Conservation (phyloP, 192 early-diverging fungal genomes). For the Dissophora globulifera region DNA sequence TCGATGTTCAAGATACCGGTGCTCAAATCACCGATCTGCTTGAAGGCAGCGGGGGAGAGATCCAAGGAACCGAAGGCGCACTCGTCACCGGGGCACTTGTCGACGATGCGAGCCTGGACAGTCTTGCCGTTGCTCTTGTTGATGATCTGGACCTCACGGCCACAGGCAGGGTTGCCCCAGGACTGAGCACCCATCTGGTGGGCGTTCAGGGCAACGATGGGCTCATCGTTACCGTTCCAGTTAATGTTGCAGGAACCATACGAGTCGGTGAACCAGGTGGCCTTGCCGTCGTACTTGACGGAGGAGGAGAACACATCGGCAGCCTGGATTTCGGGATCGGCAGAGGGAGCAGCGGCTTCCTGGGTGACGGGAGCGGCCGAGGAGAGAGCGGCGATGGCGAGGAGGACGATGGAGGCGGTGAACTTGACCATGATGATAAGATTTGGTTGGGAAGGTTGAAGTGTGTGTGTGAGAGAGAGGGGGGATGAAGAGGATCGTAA, state of each 20-base stretch:
- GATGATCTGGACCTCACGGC: constrained; percentile 27
- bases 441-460: background rate
- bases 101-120: constrained; percentile 52
- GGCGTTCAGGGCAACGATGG: constrained; percentile 54
- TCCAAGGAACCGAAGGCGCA: constrained; percentile 48
- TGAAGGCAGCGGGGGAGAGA: constrained; percentile 51
- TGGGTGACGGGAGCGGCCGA: background rate
- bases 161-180: constrained; percentile 49
- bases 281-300: constrained; percentile 30
- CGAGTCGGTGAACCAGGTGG: constrained; percentile 53
- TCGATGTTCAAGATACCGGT: constrained; percentile 51
- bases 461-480: no score
- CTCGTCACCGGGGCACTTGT: constrained; percentile 56
- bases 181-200: constrained; percentile 50
- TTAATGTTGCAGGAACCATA: constrained; percentile 44
- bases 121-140: constrained; percentile 34
- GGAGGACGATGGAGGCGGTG: constrained; percentile 14
- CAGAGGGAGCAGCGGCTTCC: background rate
- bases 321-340: background rate
- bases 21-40: constrained; percentile 28
- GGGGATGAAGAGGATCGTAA: no score
- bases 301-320: constrained; percentile 8
- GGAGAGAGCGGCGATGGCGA: constrained; percentile 15
- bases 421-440: constrained; percentile 33
- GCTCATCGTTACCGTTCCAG: constrained; percentile 37